phyloP scores from a whole-genome alignment of 1,139 yeast species.

The Zygoascus sp. region DNA sequence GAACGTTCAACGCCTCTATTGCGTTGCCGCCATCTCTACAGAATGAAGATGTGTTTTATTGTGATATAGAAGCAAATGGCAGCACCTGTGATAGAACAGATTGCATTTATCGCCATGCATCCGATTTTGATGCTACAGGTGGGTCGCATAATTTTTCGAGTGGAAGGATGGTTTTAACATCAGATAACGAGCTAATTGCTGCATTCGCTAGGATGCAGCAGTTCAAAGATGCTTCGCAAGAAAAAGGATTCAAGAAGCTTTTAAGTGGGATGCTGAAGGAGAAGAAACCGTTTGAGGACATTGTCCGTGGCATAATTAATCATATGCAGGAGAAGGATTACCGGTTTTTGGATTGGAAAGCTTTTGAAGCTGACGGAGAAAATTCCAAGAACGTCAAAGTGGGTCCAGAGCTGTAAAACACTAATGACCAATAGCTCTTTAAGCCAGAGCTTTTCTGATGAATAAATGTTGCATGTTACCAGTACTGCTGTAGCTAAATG shows the following conservation, averaged over 20 bases:
- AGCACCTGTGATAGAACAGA: slow-evolving; percentile 23
- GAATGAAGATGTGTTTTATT: slow-evolving; percentile 22
- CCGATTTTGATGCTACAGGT: slow-evolving; percentile 27
- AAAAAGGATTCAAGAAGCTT: not conserved
- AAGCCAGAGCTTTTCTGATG: not conserved
- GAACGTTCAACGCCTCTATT: slow-evolving; percentile 28
- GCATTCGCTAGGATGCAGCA: not conserved
- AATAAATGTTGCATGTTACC: slow-evolving; percentile 1
- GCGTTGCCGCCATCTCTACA: slow-evolving; percentile 13
- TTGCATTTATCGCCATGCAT: slow-evolving; percentile 31
- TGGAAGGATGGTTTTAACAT: not conserved
- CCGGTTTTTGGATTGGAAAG: slow-evolving; percentile 16
- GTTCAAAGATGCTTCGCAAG: not conserved
- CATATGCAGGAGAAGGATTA: slow-evolving; percentile 10
- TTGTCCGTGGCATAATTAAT: slow-evolving; percentile 11
- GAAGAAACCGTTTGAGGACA: slow-evolving; percentile 10
- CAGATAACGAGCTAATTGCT: not conserved
- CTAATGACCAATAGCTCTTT: not conserved
- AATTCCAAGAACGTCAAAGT: no score
- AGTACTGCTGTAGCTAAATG: not conserved
- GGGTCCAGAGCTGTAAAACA: not conserved
- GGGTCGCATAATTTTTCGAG: slow-evolving; percentile 10
- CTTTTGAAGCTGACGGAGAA: slow-evolving; percentile 14
- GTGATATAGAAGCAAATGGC: slow-evolving; percentile 29
- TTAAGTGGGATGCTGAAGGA: not conserved